Conservation (phyloP, 225 moss, liverwort and hornwort species). For the Climacium dendroides region DNA sequence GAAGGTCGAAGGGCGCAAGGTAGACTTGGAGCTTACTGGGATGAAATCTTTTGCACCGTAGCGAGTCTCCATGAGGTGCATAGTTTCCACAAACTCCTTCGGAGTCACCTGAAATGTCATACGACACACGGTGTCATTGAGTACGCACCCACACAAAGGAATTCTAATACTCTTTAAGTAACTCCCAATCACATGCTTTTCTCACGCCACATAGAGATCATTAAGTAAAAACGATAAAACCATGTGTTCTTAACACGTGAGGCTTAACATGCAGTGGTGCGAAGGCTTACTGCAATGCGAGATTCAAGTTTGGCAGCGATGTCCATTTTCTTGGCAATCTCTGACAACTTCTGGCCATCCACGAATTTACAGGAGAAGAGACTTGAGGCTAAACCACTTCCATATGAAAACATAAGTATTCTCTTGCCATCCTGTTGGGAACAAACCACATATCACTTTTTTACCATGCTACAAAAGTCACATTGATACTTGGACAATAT, state of each 20-base stretch:
- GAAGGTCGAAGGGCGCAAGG: slow-evolving; percentile 65
- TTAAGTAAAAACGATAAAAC: not conserved
- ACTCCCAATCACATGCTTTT: not conserved
- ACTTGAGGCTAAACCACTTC: slow-evolving; percentile 79
- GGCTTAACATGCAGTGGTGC: not conserved
- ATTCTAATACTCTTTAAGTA: not conserved
- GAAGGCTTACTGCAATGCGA: slow-evolving; percentile 35
- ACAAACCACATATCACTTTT: not conserved
- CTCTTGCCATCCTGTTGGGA: slow-evolving; percentile 49
- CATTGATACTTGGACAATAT: not conserved
- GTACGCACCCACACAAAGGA: not conserved
- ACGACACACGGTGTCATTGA: not conserved
- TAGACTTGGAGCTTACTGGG: slow-evolving; percentile 56
- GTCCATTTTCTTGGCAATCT: slow-evolving; percentile 49
- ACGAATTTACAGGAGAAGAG: slow-evolving; percentile 59
- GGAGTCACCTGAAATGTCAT: slow-evolving; percentile 37
- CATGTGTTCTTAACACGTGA: not conserved
- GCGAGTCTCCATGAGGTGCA: slow-evolving; percentile 76
- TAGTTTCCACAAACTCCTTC: slow-evolving; percentile 52
- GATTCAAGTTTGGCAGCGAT: slow-evolving; percentile 47
- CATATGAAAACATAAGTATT: slow-evolving; percentile 75
- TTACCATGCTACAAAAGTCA: not conserved
- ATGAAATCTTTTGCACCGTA: slow-evolving; percentile 85
- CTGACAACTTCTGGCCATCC: slow-evolving; percentile 20
- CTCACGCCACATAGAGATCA: not conserved